Conservation (phyloP, 805 yeast genomes). For the Yarrowia sp. region DNA sequence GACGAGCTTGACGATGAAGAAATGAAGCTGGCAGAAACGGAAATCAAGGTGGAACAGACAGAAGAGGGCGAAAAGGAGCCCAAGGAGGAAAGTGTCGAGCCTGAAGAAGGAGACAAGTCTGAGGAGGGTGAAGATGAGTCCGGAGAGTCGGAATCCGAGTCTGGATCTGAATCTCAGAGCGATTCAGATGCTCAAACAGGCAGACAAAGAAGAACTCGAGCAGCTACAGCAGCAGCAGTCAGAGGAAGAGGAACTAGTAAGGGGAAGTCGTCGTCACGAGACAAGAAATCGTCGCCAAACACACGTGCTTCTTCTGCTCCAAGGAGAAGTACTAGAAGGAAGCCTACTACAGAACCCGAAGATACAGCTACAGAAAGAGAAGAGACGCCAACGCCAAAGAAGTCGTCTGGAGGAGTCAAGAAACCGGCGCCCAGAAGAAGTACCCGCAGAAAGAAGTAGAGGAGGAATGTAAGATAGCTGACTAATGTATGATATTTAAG, state of each 20-base stretch:
- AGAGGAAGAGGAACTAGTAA: background rate
- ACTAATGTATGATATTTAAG: background rate
- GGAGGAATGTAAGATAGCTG: background rate
- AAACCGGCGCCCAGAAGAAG: slow-evolving; percentile 10
- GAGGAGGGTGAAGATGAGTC: background rate
- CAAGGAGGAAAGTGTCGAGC: background rate
- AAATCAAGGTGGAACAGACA: slow-evolving; percentile 10
- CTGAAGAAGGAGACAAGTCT: background rate
- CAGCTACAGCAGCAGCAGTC: slow-evolving; percentile 16
- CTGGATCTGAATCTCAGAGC: slow-evolving; percentile 3
- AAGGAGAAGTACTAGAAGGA: background rate
- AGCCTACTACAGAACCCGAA: slow-evolving; percentile 5
- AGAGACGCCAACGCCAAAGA: slow-evolving; percentile 20
- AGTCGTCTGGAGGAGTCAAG: slow-evolving; percentile 15
- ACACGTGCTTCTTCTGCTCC: slow-evolving; percentile 17
- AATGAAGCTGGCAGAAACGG: slow-evolving; percentile 4
- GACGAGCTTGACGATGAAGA: slow-evolving; percentile 22
- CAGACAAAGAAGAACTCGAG: background rate
- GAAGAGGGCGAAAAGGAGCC: background rate
- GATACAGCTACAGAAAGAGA: slow-evolving; percentile 18
- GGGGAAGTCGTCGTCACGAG: background rate
- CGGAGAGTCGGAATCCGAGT: background rate
- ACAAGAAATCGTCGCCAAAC: slow-evolving; percentile 7
- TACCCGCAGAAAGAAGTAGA: slow-evolving; percentile 12
- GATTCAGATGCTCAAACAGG: slow-evolving; percentile 1